phyloP scores from a whole-genome alignment of 1,284 basidiomycete genomes.

The Tylopilus sp. region DNA sequence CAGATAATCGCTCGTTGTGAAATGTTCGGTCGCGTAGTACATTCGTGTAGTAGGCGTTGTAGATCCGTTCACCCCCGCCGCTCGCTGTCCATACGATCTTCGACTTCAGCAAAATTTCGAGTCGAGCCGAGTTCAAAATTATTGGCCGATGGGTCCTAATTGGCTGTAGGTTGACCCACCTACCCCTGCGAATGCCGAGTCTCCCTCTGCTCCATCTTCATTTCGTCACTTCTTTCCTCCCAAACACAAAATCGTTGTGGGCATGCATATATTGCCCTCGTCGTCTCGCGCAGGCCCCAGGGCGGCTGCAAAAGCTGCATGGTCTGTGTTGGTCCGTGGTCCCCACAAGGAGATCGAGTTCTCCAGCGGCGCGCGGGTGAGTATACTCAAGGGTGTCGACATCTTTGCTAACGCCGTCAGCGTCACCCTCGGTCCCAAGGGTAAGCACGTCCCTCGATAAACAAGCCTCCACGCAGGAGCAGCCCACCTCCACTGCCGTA shows the following conservation, averaged over 20 bases:
- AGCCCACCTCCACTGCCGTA: too few relatives aligned
- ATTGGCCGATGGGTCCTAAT: too few relatives aligned
- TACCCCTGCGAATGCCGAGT: too few relatives aligned
- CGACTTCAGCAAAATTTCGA: too few relatives aligned
- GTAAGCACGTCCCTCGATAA: conserved; percentile 39
- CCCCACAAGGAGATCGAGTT: conserved; percentile 97
- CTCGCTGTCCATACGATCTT: too few relatives aligned
- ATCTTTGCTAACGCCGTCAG: conserved; percentile 93
- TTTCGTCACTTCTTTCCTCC: background rate
- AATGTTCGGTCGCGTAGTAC: too few relatives aligned
- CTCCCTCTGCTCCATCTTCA: conserved; percentile 9
- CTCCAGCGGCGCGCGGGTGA: conserved; percentile 90
- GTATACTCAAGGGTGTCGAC: conserved; percentile 95
- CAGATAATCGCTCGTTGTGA: too few relatives aligned
- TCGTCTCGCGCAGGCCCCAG: conserved; percentile 47
- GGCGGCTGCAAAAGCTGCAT: conserved; percentile 46
- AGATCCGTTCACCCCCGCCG: too few relatives aligned
- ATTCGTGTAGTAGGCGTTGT: too few relatives aligned
- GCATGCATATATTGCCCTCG: conserved; percentile 32
- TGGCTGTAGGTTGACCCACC: too few relatives aligned
- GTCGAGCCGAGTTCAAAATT: too few relatives aligned
- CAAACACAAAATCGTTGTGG: conserved; percentile 1
- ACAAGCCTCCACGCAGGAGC: conserved; percentile 20
- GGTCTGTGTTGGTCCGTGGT: conserved; percentile 53
- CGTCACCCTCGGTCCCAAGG: conserved; percentile 96